Base-by-base conservation (phyloP, 192 early-diverging fungal genomes). In the Coemansia sp. region DNA sequence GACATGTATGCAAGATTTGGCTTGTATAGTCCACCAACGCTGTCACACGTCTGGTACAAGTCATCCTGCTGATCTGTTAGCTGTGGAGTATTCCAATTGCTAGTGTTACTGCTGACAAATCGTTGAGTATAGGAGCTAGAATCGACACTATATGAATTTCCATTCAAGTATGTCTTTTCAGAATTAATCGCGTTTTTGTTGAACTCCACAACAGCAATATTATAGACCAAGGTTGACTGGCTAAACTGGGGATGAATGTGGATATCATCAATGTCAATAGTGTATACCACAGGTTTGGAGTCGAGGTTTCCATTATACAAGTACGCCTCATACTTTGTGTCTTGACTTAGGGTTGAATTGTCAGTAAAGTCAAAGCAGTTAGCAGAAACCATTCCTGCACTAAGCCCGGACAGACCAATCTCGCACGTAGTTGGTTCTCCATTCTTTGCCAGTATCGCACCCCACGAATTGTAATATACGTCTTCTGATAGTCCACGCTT, bases 121-220 rank as follows among this genome's bases (percentile, higher is more conserved):
- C 27, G 27, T 30, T 30, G 27, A 7, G 27, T 30, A 7, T 30
- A 30, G 27, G 27, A 2, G 27, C 22, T 24, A 22, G 21, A 21
- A 12, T n/a, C n/a, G n/a, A n/a, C n/a, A n/a, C n/a, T n/a, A n/a
- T n/a, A n/a, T n/a, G n/a, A n/a, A n/a, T n/a, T n/a, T n/a, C n/a
- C n/a, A n/a, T n/a, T n/a, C n/a, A n/a, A n/a, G n/a, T n/a, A n/a
- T n/a, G n/a, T n/a, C n/a, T n/a, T n/a, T n/a, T n/a, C n/a, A n/a
- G n/a, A n/a, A n/a, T n/a, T n/a, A n/a, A n/a, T n/a, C n/a, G 22
- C 5, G 22, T 25, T 12, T 12, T 48, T 23, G 19, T 48, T 48
- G 25, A 48, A 48, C 46, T 48, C 22, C 14, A 48, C 46, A 25
- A 48, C 46, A 15, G 46, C 46, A 2, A 48, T 9, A 15, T 48